A percentile compares a stretch with the other conserved stretches of the same genome.
phyloP scores from a whole-genome alignment of 257 asterid species.

The Mentha longifolia region DNA sequence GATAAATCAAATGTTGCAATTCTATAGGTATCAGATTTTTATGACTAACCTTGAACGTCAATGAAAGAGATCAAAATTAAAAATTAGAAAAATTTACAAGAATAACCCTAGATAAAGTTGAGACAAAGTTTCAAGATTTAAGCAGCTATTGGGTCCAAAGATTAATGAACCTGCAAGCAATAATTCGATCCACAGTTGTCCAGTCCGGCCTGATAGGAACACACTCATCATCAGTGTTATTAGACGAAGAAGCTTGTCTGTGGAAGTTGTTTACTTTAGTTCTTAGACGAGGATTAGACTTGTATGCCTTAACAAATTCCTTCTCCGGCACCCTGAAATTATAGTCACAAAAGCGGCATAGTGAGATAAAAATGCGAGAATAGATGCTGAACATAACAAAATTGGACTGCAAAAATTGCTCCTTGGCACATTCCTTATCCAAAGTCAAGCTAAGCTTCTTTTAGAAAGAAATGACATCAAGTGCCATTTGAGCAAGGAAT shows the following conservation, averaged over 20 bases:
- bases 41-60: conserved; percentile 30
- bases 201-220: conserved; percentile 92
- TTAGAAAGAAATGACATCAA: conserved; percentile 24
- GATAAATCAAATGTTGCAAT: conserved; percentile 25
- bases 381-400: conserved; percentile 12
- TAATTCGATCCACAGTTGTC: conserved; percentile 93
- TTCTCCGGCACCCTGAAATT: conserved; percentile 91
- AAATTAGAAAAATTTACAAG: neutral
- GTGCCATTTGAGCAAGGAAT: conserved; percentile 20
- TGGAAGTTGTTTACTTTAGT: conserved; percentile 87
- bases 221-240: conserved; percentile 73
- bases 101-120: conserved; percentile 10
- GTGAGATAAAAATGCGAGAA: conserved; percentile 27
- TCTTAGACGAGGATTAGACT: conserved; percentile 84
- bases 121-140: conserved; percentile 22
- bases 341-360: conserved; percentile 26
- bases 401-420: conserved; percentile 16
- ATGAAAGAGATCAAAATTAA: conserved; percentile 27
- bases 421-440: conserved; percentile 24
- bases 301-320: conserved; percentile 83
- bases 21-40: neutral
- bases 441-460: conserved; percentile 30
- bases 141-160: conserved; percentile 14
- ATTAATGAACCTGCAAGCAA: conserved; percentile 73
- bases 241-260: conserved; percentile 70